phyloP scores from a whole-genome alignment of 768 basidiomycete genomes.

The Suillus hirtellus region DNA sequence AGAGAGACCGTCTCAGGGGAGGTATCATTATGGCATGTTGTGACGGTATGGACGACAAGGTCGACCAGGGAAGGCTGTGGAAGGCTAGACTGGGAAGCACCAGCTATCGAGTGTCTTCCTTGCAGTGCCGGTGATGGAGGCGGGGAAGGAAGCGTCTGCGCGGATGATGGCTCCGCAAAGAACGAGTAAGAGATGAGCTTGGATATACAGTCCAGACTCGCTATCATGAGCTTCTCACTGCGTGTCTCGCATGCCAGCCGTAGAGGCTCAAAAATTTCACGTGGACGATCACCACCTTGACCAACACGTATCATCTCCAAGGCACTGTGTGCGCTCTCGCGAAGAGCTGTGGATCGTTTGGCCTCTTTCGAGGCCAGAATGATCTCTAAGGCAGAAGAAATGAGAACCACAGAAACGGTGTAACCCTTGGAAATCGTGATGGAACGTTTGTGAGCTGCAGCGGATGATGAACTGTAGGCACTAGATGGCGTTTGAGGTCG shows the following conservation, averaged over 20 bases:
- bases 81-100: slow-evolving; percentile 47
- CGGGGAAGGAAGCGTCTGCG: slow-evolving; percentile 60
- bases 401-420: slow-evolving; percentile 76
- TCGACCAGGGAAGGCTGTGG: slow-evolving; percentile 83
- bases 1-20: slow-evolving; percentile 90
- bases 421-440: slow-evolving; percentile 67
- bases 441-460: slow-evolving; percentile 50
- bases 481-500: slow-evolving; percentile 24
- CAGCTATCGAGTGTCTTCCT: slow-evolving; percentile 41
- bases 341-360: slow-evolving; percentile 74
- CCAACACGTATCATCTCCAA: slow-evolving; percentile 79
- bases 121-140: slow-evolving; percentile 67
- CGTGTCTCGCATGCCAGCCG: slow-evolving; percentile 95
- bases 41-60: slow-evolving; percentile 92
- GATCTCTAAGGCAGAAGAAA: slow-evolving; percentile 81
- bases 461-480: slow-evolving; percentile 12
- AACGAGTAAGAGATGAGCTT: slow-evolving; percentile 98
- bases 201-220: slow-evolving; percentile 95
- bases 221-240: slow-evolving; percentile 92
- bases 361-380: slow-evolving; percentile 90
- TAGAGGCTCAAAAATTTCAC: slow-evolving; percentile 95
- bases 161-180: slow-evolving; percentile 70
- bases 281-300: slow-evolving; percentile 71
- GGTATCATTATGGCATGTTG: slow-evolving; percentile 84
- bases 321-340: slow-evolving; percentile 80